Base-by-base conservation (phyloP, 2,329 filamentous ascomycete genomes). In the Orbilia javanica region DNA sequence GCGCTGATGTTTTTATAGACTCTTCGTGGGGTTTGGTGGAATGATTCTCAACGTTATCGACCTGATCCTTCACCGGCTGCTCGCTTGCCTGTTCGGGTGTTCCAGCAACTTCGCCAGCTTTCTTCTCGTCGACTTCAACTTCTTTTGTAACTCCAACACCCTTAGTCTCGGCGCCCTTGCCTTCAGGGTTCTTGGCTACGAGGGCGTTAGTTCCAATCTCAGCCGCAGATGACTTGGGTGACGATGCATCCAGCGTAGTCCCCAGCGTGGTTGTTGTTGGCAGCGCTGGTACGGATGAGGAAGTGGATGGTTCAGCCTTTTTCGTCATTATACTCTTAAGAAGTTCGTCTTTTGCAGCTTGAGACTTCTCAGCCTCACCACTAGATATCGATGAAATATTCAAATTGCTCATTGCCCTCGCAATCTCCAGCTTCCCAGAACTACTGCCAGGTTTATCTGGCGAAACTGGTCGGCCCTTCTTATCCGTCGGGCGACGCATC, bases 311-410 rank as follows among this genome's bases (percentile, higher is more conserved):
- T 20, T 63, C 74, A 4, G 53, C 64, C 62, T 68, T 78, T 62
- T 78, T 78, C 34, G 48, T 62, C 67, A 78, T 13, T 29, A 78
- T 78, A 25, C 65, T 70, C 62, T 78, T 78, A 31, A 78, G 46
- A 10, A 78, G 36, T 52, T 78, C 74, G 20, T 72, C 74, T 36
- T 78, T 78, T 1, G 74, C 74, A 10, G 74, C 74, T 34, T 78
- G 74, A 4, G 66, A 66, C 63, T 78, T 71, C 46, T 71, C 67
- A 27, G 74, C 74, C n/a, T 78, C 74, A 5, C 67, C 67, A 25
- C 74, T 78, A 18, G 74, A 78, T 29, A 78, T 78, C 1, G 74
- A 66, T 0, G 74, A 78, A n/a, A 78, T 60, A 53, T 34, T 78
- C 31, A 78, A 25, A 39, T 15, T 68, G 25, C 74, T 66, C 67